These are phyloP conservation scores for Polygonum maritimum DNA, from an alignment of 148 eudicot species.

Conservation along the genomic window DNA sequence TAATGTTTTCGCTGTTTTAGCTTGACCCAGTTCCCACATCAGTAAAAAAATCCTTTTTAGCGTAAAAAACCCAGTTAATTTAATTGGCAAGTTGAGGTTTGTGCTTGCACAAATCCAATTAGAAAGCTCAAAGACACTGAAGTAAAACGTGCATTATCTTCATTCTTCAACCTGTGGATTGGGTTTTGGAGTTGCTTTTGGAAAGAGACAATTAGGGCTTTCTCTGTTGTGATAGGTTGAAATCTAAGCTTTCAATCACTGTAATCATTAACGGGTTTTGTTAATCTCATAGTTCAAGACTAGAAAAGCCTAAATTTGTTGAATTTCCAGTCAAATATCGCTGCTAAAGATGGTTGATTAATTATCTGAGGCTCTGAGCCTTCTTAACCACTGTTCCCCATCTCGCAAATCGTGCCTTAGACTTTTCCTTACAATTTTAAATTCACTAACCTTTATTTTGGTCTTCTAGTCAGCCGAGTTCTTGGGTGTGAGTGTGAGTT, in stretches of 20 bases:
- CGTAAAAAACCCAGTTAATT: neutral
- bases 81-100: neutral
- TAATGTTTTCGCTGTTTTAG: neutral
- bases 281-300: neutral
- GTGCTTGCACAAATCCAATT: neutral
- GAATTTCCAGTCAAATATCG: neutral
- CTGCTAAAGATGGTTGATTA: no score
- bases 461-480: no score
- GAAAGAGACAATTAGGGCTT: neutral
- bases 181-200: neutral
- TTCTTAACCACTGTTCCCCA: neutral
- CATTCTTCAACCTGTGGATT: neutral
- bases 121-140: neutral
- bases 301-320: neutral
- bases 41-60: neutral
- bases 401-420: neutral
- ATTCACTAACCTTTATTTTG: neutral
- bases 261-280: neutral
- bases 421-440: neutral
- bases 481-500: no score
- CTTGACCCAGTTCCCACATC: no score
- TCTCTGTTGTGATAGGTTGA: neutral
- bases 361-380: no score
- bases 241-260: neutral
- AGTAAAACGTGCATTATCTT: neutral